phyloP scores from a whole-genome alignment of 306 rosid genomes.

The Fragaria nilgerrensis region DNA sequence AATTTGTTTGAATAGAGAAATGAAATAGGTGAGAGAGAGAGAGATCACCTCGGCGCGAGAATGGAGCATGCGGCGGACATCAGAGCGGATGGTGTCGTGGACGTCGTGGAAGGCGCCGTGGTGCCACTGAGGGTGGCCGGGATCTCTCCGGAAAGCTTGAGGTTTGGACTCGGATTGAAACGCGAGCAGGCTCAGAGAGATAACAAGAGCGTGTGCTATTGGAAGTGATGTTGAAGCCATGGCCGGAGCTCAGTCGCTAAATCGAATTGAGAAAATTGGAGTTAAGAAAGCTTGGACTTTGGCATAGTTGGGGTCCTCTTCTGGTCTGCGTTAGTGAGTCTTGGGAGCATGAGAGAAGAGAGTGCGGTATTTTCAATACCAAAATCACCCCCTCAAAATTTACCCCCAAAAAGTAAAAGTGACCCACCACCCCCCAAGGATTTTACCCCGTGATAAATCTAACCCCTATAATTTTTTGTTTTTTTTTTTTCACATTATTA shows the following conservation, averaged over 20 bases:
- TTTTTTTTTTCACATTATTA: neutral
- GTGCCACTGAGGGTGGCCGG: slow-evolving; percentile 90
- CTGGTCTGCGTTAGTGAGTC: neutral
- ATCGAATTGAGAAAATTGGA: neutral
- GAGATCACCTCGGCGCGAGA: slow-evolving; percentile 82
- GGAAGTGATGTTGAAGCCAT: slow-evolving; percentile 31
- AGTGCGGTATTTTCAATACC: neutral
- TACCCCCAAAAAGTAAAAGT: neutral
- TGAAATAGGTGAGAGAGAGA: neutral
- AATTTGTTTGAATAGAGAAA: neutral
- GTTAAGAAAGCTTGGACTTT: neutral
- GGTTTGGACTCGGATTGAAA: slow-evolving; percentile 65
- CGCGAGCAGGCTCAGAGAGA: slow-evolving; percentile 44
- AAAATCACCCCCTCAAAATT: too few species aligned
- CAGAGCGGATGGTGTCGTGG: slow-evolving; percentile 66
- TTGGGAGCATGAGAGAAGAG: neutral
- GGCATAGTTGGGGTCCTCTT: neutral
- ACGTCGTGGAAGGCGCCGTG: slow-evolving; percentile 96
- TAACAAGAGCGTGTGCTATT: slow-evolving; percentile 8
- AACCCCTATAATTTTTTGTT: too few species aligned
- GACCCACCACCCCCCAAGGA: neutral
- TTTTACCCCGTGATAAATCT: neutral
- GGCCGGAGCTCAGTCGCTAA: slow-evolving; percentile 10
- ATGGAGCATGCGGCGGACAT: slow-evolving; percentile 92
- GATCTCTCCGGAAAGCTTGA: slow-evolving; percentile 71